Percentiles rank a stretch among this genome's conserved stretches.
These are phyloP conservation scores for Syzygium aromaticum DNA, from an alignment of 345 rosid genomes.

Conservation along the genomic window DNA sequence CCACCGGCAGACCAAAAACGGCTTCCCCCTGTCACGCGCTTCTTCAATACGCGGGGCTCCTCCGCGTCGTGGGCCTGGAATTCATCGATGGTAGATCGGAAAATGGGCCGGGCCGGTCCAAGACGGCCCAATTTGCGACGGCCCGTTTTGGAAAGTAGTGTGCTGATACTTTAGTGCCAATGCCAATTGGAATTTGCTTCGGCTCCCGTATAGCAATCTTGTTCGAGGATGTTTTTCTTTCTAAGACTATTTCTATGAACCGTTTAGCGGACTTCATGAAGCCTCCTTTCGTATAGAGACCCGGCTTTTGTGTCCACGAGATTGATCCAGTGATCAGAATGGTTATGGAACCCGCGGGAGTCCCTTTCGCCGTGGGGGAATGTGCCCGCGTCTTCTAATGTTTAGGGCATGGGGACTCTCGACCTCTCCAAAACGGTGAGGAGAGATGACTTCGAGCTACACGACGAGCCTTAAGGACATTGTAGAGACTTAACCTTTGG, in stretches of 20 bases:
- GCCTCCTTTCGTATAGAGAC: neutral
- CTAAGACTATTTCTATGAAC: neutral
- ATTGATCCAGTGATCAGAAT: neutral
- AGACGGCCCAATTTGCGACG: neutral
- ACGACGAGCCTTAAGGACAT: neutral
- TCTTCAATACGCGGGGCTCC: neutral
- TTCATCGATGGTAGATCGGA: neutral
- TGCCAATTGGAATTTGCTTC: neutral
- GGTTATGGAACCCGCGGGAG: neutral
- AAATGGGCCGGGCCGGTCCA: neutral
- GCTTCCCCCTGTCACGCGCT: neutral
- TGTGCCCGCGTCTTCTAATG: neutral
- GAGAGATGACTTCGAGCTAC: neutral
- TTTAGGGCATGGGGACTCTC: neutral
- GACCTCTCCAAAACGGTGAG: neutral
- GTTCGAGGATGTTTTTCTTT: neutral
- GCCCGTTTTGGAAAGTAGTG: neutral
- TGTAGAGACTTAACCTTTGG: neutral
- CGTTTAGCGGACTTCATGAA: neutral
- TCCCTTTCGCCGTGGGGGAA: neutral
- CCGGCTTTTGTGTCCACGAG: neutral
- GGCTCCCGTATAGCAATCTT: neutral
- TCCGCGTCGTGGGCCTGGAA: neutral
- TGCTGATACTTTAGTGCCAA: neutral
- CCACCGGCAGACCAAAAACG: neutral